Evolutionary conservation across 2,329 filamentous ascomycete species (phyloP), one percentile per base, ranked within the genome.

Genomic region (Lachnellula cervina): DNA sequence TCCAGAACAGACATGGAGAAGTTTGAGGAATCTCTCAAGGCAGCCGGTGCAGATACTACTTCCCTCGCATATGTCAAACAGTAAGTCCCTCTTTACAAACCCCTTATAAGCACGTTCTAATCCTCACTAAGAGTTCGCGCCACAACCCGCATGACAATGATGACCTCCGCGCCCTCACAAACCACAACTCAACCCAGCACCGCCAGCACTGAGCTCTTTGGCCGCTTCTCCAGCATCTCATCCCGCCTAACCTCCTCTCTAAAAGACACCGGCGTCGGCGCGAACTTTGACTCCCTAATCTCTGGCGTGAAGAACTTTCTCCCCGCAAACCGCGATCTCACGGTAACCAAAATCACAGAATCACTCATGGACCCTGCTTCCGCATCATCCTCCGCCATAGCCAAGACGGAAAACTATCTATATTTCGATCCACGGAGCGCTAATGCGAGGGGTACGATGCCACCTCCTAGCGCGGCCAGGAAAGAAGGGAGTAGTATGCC

Each of bases 221-320:
- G 90, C 19, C 91, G 92, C 48, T 96, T 99, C 76, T 94, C 88
- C 32, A 90, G 88, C 44, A 89, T 99, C 60, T 94, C 90, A 11
- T 93, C 89, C 44, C 89, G 93, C 40, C 83, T 99, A 4, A 97
- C 94, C 7, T 92, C 97, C 72, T 88, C 91, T 23, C 87, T 99
- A 70, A 95, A 96, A 70, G 93, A 96, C 62, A 91, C 90, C 4
- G 83, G 83, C 34, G 90, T 95, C 17, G 84, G 86, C 56, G 84
- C 85, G 52, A 97, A 97, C 70, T 90, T 99, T 67, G 94, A 97
- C 71, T 93, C 88, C 32, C 82, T 99, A 44, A 92, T 97, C 59
- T 93, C 90, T 5, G 93, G 93, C 44, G 93, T 99, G 68, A 99
- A 97, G 75, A 97, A 96, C 73, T 96, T 99, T 74, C 77, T 99